Conservation (phyloP, 1,284 basidiomycete species). For the Leccinum solheimii region DNA sequence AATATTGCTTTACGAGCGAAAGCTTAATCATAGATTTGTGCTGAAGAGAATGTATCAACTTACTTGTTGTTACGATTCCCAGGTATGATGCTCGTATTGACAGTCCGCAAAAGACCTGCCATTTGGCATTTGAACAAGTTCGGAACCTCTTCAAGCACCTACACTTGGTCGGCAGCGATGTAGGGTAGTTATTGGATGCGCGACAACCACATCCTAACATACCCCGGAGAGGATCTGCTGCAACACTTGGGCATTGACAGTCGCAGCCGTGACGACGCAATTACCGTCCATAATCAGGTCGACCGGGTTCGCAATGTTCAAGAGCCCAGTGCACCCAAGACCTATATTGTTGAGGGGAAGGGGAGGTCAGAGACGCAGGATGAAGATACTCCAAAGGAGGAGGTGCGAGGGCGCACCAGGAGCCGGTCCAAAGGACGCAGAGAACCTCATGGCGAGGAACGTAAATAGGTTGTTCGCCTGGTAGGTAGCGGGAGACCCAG, state of each 20-base stretch:
- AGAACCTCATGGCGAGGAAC: constrained; percentile 31
- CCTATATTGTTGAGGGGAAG: constrained; percentile 10
- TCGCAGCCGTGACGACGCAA: constrained; percentile 28
- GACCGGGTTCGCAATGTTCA: constrained; percentile 28
- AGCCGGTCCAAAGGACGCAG: constrained; percentile 23
- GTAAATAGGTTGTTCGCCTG: constrained; percentile 28
- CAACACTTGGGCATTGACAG: constrained; percentile 23
- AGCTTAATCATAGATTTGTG: too few species aligned
- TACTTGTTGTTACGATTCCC: too few species aligned
- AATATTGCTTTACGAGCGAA: too few species aligned
- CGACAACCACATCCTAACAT: neutral
- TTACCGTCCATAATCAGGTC: constrained; percentile 27
- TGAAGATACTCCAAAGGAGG: neutral
- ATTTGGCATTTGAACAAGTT: too few species aligned
- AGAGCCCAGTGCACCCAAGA: constrained; percentile 21
- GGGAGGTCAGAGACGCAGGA: neutral
- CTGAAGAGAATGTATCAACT: too few species aligned
- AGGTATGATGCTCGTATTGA: too few species aligned
- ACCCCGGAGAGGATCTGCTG: constrained; percentile 24
- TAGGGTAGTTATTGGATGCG: too few species aligned
- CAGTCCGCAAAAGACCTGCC: too few species aligned
- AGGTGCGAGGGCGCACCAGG: constrained; percentile 17
- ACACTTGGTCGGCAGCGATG: too few species aligned
- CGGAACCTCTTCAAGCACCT: too few species aligned
- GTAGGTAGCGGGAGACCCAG: constrained; percentile 22